Base-by-base conservation (phyloP, 129 eudicot genomes). In the Artemisia tridentata region DNA sequence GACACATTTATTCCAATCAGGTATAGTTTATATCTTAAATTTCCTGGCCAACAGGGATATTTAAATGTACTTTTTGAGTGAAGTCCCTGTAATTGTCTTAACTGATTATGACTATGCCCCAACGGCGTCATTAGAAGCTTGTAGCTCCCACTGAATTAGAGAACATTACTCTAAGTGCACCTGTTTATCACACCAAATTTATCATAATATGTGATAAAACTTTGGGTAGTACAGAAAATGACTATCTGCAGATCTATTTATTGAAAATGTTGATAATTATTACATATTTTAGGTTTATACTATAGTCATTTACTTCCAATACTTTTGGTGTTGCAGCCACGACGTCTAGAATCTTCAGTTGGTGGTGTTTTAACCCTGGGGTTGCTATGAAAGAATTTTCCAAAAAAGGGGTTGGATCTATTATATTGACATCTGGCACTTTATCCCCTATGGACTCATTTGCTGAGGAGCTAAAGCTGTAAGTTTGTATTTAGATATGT, bases 291-390 rank as follows among this genome's bases (percentile, higher is more conserved):
- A 15, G 48, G 61, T 10, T 68, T 51, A 51, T 68, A 25, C 45
- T 15, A 67, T 68, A 51, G 72, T 17, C 61, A 48, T 25, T 1
- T 16, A 75, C 65, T 55, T 23, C 7, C 55, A 46, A 49, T 63
- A 20, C 60, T 63, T 62, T 73, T 43, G 72, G 23, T 82, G 77
- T 51, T 71, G 78, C 80, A 89, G 98, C 85, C 60, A 89, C 83
- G 80, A 58, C 81, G 61, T 85, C 98, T 75, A 85, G 98, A 84
- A 87, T 81, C 45, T 82, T 93, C 72, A 93, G 98, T 72, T 93
- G 98, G 98, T 93, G 97, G 98, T 93, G 97, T 67, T 93, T 93
- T 69, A 93, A 93, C 82, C 98, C 98, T 16, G 98, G 98, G 68
- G 77, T 93, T 65, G 88, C 97, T 48, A 78, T 93, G 97, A 96